Base-by-base conservation (phyloP, 345 rosid species). In the Brassica incana region DNA sequence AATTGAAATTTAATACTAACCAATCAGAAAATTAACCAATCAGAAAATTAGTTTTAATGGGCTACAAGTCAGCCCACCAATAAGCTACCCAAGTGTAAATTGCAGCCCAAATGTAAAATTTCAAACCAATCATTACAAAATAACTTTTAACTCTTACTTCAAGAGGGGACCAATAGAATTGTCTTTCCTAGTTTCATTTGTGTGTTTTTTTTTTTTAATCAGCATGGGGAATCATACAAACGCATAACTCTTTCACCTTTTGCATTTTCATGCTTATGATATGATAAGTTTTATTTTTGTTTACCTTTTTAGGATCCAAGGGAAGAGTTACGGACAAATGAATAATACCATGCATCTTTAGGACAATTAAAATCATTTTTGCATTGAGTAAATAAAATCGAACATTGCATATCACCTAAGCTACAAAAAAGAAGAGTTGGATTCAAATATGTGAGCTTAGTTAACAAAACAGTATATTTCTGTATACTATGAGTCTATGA, bases 211-310 rank as follows among this genome's bases (percentile, higher is more conserved):
- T 1, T 5, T 15, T 2, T 16, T 60, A 45, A 61, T 14, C 29
- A 69, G 74, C 36, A 76, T 69, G 74, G 80, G 6, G 75, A 62
- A 70, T 62, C 29, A 70, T 70, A 29, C 18, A 62, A 50, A 27
- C 35, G 72, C 77, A 78, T 65, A 71, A 78, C 77, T 71, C 71
- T 78, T 72, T 27, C 8, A 29, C 48, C 69, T 65, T 59, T 71
- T 77, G 60, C 27, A 65, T 78, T 77, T 71, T 20, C 60, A 65
- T 78, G 72, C 35, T 78, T 78, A 65, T 11, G 76, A 78, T 78
- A 65, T 16, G 76, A 78, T 78, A 71, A 78, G 67, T 59, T 56
- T 35, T 70, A 35, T 43, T 43, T 69, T 23, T 10, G 27, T 69
- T 35, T 15, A 36, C 66, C 43, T 64, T 78, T 71, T 36, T 8